Evolutionary conservation across 192 early-diverging fungal genomes (phyloP).

Genomic region (Podila epicladia): DNA sequence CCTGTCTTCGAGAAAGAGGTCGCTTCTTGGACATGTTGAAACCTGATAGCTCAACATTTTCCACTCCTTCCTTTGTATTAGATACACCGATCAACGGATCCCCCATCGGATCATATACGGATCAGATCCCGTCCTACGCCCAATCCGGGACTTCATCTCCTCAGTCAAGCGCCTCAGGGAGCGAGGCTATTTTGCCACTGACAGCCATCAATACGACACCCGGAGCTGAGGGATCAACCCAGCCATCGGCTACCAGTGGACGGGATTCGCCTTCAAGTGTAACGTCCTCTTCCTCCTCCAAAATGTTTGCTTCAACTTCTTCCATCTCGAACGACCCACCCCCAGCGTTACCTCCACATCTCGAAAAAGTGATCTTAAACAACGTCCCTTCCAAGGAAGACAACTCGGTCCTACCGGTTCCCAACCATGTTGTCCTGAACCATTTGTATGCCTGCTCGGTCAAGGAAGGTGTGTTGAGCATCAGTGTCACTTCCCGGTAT

Average conservation of each 20-base stretch:
- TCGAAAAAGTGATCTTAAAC: constrained; percentile 94
- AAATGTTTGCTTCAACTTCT: constrained; percentile 11
- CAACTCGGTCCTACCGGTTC: constrained; percentile 82
- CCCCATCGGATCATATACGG: constrained; percentile 41
- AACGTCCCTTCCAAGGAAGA: constrained; percentile 79
- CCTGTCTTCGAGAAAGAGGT: no score
- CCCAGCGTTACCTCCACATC: constrained; percentile 90
- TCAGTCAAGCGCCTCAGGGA: constrained; percentile 44
- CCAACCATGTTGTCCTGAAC: constrained; percentile 93
- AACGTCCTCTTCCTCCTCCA: constrained; percentile 13
- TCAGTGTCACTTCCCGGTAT: constrained; percentile 91
- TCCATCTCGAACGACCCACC: constrained; percentile 64
- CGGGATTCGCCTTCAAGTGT: constrained; percentile 50
- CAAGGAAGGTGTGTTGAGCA: constrained; percentile 94
- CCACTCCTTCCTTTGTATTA: neutral
- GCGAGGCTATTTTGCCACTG: constrained; percentile 26
- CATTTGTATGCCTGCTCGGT: constrained; percentile 97
- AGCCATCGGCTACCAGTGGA: constrained; percentile 17
- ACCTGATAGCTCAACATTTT: no score
- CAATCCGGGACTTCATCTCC: constrained; percentile 48
- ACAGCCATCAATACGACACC: constrained; percentile 50
- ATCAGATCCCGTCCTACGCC: constrained; percentile 37
- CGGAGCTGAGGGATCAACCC: constrained; percentile 20
- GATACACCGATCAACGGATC: constrained; percentile 46
- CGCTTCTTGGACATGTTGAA: constrained; percentile 9